A percentile compares a stretch with the other conserved stretches of the same genome.
phyloP scores from a whole-genome alignment of 2,329 filamentous ascomycete genomes.

The Penicillium nordicum region DNA sequence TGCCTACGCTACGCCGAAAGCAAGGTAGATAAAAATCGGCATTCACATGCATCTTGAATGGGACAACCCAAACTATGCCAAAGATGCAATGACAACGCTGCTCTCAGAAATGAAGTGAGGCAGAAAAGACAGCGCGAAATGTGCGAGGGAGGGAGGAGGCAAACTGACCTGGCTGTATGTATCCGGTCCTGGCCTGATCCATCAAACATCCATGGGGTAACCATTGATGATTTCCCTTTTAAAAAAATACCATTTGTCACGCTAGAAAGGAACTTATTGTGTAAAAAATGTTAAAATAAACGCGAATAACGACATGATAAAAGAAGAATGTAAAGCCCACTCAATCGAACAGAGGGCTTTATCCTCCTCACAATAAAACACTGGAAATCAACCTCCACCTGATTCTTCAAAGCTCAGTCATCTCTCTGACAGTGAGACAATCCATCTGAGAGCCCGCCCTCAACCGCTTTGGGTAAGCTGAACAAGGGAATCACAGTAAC shows the following conservation, averaged over 20 bases:
- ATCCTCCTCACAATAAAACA: neutral
- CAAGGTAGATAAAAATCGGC: neutral
- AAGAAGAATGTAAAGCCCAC: neutral
- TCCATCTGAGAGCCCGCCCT: neutral
- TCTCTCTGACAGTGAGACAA: neutral
- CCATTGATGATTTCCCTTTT: neutral
- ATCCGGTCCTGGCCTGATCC: too few relatives aligned
- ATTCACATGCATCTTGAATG: neutral
- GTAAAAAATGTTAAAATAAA: neutral
- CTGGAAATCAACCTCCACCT: neutral
- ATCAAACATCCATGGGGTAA: neutral
- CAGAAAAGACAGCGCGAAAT: neutral
- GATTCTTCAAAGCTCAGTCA: neutral
- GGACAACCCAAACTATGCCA: neutral
- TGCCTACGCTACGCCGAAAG: neutral
- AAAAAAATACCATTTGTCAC: neutral
- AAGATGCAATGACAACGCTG: neutral
- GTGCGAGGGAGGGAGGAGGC: neutral
- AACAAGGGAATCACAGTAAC: neutral
- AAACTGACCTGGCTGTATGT: neutral
- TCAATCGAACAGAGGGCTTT: neutral
- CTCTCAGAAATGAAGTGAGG: neutral
- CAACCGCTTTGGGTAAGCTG: neutral
- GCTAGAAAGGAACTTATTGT: too few relatives aligned
- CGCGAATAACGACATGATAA: too few relatives aligned